Evolutionary conservation across 352 stramenopile species (phyloP).

Genomic region (Globisporangium viniferum): DNA sequence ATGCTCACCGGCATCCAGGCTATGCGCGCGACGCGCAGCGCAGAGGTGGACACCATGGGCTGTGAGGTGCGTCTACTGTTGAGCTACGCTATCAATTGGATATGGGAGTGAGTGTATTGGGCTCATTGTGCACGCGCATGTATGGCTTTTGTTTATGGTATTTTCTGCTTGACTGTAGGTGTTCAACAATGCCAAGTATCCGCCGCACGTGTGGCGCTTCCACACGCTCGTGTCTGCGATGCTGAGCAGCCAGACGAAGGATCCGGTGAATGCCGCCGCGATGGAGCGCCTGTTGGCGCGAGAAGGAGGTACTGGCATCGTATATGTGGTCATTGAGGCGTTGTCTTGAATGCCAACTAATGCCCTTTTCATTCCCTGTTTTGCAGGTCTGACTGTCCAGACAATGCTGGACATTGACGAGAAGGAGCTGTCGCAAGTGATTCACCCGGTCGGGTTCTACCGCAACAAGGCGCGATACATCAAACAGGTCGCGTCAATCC

Average conservation of each 20-base stretch:
- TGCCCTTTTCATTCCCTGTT: too few relatives aligned
- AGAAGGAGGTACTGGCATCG: conserved; percentile 25
- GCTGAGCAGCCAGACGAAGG: conserved; percentile 97
- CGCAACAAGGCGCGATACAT: conserved; percentile 97
- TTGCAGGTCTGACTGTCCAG: conserved; percentile 78
- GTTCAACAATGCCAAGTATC: conserved; percentile 37
- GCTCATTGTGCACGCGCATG: neutral
- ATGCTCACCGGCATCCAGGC: conserved; percentile 57
- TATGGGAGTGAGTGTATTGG: neutral
- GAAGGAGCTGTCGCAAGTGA: conserved; percentile 84
- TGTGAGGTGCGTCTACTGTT: conserved; percentile 42
- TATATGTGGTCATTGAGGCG: too few relatives aligned
- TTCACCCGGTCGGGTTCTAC: conserved; percentile 94
- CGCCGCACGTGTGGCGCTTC: conserved; percentile 71
- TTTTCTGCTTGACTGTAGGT: conserved; percentile 19
- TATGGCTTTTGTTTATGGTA: neutral
- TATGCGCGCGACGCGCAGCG: conserved; percentile 61
- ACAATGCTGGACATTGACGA: conserved; percentile 84
- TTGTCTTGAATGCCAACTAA: too few relatives aligned
- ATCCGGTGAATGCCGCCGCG: conserved; percentile 85
- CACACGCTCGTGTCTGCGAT: conserved; percentile 95
- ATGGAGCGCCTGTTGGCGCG: conserved; percentile 65
- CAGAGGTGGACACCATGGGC: conserved; percentile 71
- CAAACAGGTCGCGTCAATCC: conserved; percentile 69
- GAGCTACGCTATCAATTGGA: neutral